Percentiles rank a stretch among this genome's conserved stretches.
Evolutionary conservation across 441 rosid genomes (phyloP).

Genomic region (Eruca vesicaria): DNA sequence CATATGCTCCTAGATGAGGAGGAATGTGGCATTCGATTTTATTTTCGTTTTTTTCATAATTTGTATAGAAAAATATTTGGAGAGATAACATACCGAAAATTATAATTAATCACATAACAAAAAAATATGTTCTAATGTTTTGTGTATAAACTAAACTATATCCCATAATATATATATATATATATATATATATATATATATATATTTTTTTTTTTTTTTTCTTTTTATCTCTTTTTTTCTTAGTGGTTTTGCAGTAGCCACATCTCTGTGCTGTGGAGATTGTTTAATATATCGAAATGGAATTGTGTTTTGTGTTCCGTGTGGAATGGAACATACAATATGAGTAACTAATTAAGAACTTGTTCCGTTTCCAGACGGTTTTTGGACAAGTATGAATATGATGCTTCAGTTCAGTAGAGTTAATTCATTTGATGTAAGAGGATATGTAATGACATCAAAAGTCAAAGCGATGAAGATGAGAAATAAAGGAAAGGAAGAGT

Average conservation of each 20-base stretch:
- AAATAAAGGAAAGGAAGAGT: neutral
- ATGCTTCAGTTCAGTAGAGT: neutral
- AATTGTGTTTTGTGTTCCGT: neutral
- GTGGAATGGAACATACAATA: neutral
- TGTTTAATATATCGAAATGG: neutral
- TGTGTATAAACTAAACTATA: neutral
- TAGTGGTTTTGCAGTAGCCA: neutral
- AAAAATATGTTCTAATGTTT: neutral
- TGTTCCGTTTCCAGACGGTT: neutral
- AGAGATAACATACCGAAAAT: neutral
- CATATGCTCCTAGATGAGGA: conserved; percentile 71
- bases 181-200: too few relatives aligned
- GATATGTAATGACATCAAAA: neutral
- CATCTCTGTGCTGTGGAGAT: neutral
- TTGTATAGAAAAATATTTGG: neutral
- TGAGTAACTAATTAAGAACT: neutral
- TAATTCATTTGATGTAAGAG: neutral
- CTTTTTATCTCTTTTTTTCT: too few relatives aligned
- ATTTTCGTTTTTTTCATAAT: neutral
- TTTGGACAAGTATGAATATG: neutral
- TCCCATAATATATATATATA: too few relatives aligned
- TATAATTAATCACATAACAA: neutral
- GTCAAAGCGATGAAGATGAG: neutral
- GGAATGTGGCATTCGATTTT: neutral
- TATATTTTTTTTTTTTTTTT: too few relatives aligned